Percentiles rank a stretch among this genome's conserved stretches.
phyloP scores from a whole-genome alignment of 257 asterid genomes.

The Solanum chiquidenum region DNA sequence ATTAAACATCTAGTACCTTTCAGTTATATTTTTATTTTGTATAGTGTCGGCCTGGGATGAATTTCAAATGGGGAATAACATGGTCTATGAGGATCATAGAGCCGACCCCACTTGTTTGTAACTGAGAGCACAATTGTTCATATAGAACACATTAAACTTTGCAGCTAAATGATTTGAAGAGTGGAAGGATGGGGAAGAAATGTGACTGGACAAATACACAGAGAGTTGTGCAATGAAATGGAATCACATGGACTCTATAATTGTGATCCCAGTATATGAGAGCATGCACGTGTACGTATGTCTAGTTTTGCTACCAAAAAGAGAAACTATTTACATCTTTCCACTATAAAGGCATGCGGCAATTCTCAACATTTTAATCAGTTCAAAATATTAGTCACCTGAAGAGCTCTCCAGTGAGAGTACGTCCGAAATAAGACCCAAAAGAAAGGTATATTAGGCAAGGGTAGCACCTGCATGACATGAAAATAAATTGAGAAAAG shows the following conservation, averaged over 20 bases:
- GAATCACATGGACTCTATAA: not conserved
- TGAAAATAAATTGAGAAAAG: not conserved
- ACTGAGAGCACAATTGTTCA: not conserved
- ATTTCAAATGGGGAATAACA: not conserved
- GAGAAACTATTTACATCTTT: not conserved
- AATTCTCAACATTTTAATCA: not conserved
- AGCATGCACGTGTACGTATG: not conserved
- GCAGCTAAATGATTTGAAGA: not conserved
- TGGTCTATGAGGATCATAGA: not conserved
- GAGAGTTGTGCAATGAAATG: not conserved
- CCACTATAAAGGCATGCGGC: not conserved
- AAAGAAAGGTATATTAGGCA: slow-evolving; percentile 95
- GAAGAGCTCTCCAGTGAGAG: slow-evolving; percentile 98
- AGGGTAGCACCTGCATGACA: slow-evolving; percentile 68
- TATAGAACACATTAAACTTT: not conserved
- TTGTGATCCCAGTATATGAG: not conserved
- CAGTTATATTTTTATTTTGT: not conserved
- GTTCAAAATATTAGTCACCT: slow-evolving; percentile 31
- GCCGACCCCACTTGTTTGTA: not conserved
- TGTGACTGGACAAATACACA: not conserved
- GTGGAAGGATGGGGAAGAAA: not conserved
- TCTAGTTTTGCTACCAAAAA: not conserved
- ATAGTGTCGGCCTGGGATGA: not conserved
- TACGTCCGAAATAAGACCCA: slow-evolving; percentile 92
- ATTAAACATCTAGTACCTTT: not conserved